Evolutionary conservation across 129 eudicot species (phyloP), one percentile per base, ranked within the genome.

Genomic region (Flaveria ramosissima): DNA sequence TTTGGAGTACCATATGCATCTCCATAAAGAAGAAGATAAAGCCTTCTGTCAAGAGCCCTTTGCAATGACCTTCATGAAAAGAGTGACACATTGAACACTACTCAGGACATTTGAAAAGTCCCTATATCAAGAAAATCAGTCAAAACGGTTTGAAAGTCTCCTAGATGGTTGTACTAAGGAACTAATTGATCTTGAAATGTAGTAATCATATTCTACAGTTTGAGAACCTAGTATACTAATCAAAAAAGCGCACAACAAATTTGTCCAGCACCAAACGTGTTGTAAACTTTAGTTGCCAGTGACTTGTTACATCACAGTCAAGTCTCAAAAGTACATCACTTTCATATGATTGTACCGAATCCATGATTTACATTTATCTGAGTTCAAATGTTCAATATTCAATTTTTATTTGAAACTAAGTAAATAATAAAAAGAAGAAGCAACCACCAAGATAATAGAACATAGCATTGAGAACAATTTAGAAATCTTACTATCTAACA

Each of bases 21-120:
- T 24, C 99, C 97, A 81, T 87, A 79, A 20, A 94, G 47, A 24
- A 91, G 93, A 87, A 94, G 99, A 81, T 91, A 94, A 48, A 94
- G 93, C 79, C 97, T 91, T 73, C 88, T 75, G 84, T 94, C 96
- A 68, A 94, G 99, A 51, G 99, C 99, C 76, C 99, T 86, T 68
- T 89, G 89, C 78, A 94, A 75, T 46, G 99, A 94, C 89, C 99
- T 94, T 72, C 73, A 76, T 70, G 67, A 64, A 69, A 61, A 59
- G 14, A 36, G n/a, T 32, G 43, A 17, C 2, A n/a, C 57, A 16
- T 51, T 21, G 12, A 36, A 36, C 41, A 36, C 41, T 36, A 36
- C 41, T 36, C 41, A 36, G 41, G 41, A 36, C 41, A 36, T 5
- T 36, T 36, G 0, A 1, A 36, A 36, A 36, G 41, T 36, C 41